phyloP scores from a whole-genome alignment of 1,284 basidiomycete species.

The Uromyces viciae-fabae region DNA sequence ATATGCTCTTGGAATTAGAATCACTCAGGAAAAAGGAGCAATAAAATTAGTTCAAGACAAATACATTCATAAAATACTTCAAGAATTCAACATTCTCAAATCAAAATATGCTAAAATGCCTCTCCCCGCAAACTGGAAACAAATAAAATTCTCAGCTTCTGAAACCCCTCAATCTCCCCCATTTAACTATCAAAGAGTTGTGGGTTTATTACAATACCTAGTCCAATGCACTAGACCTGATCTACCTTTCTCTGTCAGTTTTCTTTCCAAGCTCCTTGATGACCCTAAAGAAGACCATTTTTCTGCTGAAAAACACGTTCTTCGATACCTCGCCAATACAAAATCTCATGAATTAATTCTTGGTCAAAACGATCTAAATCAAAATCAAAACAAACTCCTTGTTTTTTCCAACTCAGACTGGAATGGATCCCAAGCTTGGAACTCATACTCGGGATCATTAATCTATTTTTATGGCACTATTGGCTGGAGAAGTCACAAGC shows the following conservation, averaged over 20 bases:
- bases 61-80: background rate
- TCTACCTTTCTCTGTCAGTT: background rate
- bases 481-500: slow-evolving; percentile 6
- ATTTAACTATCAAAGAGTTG: background rate
- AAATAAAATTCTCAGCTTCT: background rate
- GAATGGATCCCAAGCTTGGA: background rate
- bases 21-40: background rate
- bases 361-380: background rate
- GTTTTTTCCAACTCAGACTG: background rate
- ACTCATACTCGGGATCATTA: background rate
- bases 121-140: background rate
- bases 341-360: background rate
- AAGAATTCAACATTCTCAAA: background rate
- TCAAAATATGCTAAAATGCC: background rate
- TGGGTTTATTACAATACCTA: background rate
- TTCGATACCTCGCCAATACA: slow-evolving; percentile 1
- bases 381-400: background rate
- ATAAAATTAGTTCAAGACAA: slow-evolving; percentile 17
- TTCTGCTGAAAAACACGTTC: background rate
- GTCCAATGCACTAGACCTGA: slow-evolving; percentile 21
- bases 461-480: background rate
- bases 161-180: background rate
- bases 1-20: slow-evolving; percentile 5
- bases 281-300: background rate
- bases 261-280: slow-evolving; percentile 17